A percentile compares a stretch with the other conserved stretches of the same genome.
phyloP scores from a whole-genome alignment of 805 yeast species.

The Ogataea philodendri region DNA sequence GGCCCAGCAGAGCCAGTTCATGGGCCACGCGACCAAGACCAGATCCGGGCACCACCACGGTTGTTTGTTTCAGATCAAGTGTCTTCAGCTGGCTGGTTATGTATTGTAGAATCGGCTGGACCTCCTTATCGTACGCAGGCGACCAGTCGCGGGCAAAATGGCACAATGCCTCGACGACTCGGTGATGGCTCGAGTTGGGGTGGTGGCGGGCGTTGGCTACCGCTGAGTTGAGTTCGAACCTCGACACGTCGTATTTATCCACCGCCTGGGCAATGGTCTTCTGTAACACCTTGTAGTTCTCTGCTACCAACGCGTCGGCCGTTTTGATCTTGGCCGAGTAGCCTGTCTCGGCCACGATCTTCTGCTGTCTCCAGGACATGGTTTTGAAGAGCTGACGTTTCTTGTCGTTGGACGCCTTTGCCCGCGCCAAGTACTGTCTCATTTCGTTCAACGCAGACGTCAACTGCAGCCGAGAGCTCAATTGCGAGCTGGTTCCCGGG shows the following conservation, averaged over 20 bases:
- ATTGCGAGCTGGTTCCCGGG: slow-evolving; percentile 6
- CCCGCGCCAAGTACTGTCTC: slow-evolving; percentile 40
- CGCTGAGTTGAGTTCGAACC: slow-evolving; percentile 43
- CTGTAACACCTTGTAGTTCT: slow-evolving; percentile 48
- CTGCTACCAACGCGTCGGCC: slow-evolving; percentile 46
- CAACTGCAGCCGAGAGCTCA: slow-evolving; percentile 28
- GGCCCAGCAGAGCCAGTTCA: slow-evolving; percentile 45
- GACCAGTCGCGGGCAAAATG: slow-evolving; percentile 84
- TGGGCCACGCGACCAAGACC: slow-evolving; percentile 81
- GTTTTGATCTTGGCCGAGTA: slow-evolving; percentile 50
- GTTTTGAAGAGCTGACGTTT: slow-evolving; percentile 42
- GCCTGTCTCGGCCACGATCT: slow-evolving; percentile 49
- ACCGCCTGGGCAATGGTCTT: slow-evolving; percentile 43
- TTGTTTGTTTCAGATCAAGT: slow-evolving; percentile 34
- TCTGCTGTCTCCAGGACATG: slow-evolving; percentile 57
- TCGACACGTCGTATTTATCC: slow-evolving; percentile 36
- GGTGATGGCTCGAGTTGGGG: slow-evolving; percentile 32
- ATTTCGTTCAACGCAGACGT: slow-evolving; percentile 46
- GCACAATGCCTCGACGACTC: slow-evolving; percentile 67
- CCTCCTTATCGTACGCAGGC: slow-evolving; percentile 42
- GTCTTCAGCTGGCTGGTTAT: slow-evolving; percentile 42
- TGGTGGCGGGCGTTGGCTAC: slow-evolving; percentile 16
- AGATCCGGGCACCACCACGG: slow-evolving; percentile 79
- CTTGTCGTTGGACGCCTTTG: slow-evolving; percentile 44
- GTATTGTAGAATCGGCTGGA: slow-evolving; percentile 53